Percentiles rank a stretch among this genome's conserved stretches.
These are phyloP conservation scores for Endocarpon pusillum DNA, from an alignment of 495 filamentous ascomycete species.

Conservation along the genomic window DNA sequence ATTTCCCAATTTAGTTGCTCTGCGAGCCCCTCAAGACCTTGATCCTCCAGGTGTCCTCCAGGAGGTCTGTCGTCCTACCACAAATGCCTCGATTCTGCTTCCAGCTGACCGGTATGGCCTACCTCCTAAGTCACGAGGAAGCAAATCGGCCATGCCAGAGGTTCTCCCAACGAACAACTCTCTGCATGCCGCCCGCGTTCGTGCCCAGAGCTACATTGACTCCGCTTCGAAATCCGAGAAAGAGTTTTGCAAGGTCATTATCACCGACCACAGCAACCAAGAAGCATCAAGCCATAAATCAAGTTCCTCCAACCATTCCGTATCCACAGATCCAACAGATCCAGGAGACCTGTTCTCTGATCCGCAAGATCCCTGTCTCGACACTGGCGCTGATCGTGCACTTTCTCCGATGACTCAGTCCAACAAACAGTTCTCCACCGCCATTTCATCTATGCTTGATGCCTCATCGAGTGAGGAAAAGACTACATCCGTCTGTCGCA, in stretches of 20 bases:
- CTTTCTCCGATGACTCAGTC: conserved; percentile 18
- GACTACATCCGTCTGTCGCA: conserved; percentile 3
- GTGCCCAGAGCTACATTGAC: conserved; percentile 32
- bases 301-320: conserved; percentile 4
- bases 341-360: no score
- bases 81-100: conserved; percentile 28
- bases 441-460: conserved; percentile 14
- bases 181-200: conserved; percentile 28
- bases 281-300: conserved; percentile 24
- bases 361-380: no score
- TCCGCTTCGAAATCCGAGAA: conserved; percentile 29
- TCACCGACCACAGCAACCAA: conserved; percentile 27
- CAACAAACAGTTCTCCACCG: conserved; percentile 23
- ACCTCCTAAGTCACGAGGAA: conserved; percentile 27
- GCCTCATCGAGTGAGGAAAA: conserved; percentile 4
- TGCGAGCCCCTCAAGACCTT: conserved; percentile 60
- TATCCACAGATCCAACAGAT: no score
- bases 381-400: no score
- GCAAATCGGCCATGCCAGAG: conserved; percentile 21
- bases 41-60: conserved; percentile 51
- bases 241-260: conserved; percentile 23
- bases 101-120: conserved; percentile 32
- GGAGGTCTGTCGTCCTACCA: conserved; percentile 44
- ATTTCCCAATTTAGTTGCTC: conserved; percentile 49
- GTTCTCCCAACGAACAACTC: conserved; percentile 29